phyloP scores from a whole-genome alignment of 2,329 filamentous ascomycete genomes.

The Cladosporium sphaerospermum region DNA sequence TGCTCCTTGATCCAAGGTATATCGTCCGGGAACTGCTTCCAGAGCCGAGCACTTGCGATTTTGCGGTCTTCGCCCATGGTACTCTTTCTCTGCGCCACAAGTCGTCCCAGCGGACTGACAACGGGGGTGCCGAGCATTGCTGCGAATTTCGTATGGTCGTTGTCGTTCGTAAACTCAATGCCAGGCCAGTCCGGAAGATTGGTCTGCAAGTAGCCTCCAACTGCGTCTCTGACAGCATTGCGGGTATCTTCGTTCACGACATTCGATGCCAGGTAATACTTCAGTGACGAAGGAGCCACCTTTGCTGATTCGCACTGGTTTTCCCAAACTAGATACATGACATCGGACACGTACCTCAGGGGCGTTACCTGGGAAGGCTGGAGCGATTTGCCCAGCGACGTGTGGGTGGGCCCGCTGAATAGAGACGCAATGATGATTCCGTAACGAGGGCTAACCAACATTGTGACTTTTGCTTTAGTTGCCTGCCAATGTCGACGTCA shows the following conservation, averaged over 20 bases:
- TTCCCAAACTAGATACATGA: background rate
- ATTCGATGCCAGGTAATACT: background rate
- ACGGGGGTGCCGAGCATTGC: background rate
- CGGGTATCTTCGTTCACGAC: background rate
- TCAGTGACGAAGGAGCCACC: background rate
- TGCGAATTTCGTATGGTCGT: background rate
- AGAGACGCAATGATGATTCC: background rate
- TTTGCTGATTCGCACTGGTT: background rate
- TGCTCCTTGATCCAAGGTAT: background rate
- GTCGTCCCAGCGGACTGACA: background rate
- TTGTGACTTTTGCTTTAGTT: background rate
- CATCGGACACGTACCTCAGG: background rate
- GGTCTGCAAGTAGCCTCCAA: background rate
- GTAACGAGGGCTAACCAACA: background rate
- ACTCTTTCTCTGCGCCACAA: background rate
- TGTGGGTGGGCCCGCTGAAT: background rate
- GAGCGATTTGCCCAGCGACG: background rate
- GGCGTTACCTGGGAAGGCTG: background rate
- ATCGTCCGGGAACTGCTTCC: background rate
- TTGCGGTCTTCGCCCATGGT: background rate
- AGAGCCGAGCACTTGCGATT: background rate
- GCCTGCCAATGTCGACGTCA: background rate
- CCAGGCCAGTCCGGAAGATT: background rate
- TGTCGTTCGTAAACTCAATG: background rate
- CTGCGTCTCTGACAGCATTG: background rate